Percentiles rank a stretch among this genome's conserved stretches.
Evolutionary conservation across 257 asterid genomes (phyloP).

Genomic region (Prunella vulgaris): DNA sequence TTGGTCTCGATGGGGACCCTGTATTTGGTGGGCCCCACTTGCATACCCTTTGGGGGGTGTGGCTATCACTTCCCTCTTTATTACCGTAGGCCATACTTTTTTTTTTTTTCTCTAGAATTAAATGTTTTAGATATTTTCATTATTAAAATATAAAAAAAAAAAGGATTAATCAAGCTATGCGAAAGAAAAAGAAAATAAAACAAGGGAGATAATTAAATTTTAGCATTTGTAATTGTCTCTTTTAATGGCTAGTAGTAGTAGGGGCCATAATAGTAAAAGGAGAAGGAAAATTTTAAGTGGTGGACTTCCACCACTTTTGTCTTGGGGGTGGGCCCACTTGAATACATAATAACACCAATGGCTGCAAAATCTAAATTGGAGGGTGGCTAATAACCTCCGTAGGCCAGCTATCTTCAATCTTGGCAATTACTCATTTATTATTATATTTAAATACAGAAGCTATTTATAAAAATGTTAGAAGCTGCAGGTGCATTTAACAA

Average conservation of each 20-base stretch:
- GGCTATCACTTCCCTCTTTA: background rate
- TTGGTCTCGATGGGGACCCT: conserved; percentile 32
- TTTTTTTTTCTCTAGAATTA: no score
- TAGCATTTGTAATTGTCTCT: background rate
- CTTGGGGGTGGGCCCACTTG: conserved; percentile 18
- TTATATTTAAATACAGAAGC: background rate
- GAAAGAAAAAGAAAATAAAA: background rate
- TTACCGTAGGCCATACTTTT: conserved; percentile 18
- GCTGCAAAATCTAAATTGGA: conserved; percentile 10
- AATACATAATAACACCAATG: conserved; percentile 6
- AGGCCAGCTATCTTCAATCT: conserved; percentile 1
- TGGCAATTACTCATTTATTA: conserved; percentile 10
- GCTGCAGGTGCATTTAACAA: background rate
- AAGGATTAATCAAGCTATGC: background rate
- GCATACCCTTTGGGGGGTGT: background rate
- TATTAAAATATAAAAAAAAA: no score
- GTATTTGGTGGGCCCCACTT: conserved; percentile 16
- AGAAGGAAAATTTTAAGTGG: background rate
- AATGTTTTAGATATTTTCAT: no score
- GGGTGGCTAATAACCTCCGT: conserved; percentile 1
- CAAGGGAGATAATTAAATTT: background rate
- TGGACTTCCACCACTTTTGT: conserved; percentile 2
- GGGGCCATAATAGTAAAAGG: conserved; percentile 23
- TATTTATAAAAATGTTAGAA: background rate
- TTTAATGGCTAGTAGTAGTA: background rate